Percentiles rank a stretch among this genome's conserved stretches.
Evolutionary conservation across 164 flowering plant species (phyloP).

Genomic region (Nelumbo lutea): DNA sequence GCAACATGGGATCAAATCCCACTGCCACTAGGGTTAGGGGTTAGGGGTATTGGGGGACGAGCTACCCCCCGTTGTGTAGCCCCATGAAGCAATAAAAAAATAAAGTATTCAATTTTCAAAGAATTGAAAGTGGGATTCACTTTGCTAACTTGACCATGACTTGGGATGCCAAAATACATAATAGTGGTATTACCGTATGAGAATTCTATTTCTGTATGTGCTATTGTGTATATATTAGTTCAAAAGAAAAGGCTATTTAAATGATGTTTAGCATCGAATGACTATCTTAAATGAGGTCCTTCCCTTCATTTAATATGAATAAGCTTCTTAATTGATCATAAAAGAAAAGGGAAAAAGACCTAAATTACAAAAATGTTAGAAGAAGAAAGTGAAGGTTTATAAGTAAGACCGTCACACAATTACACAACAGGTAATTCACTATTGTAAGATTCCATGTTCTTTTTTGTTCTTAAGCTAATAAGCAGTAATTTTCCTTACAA

Average conservation of each 20-base stretch:
- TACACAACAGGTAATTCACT: not conserved
- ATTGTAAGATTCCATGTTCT: not conserved
- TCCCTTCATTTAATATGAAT: too few relatives aligned
- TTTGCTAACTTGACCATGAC: not conserved
- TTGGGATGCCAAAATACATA: not conserved
- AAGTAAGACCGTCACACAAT: not conserved
- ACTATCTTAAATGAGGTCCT: too few relatives aligned
- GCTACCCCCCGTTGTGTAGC: too few relatives aligned
- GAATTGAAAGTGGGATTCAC: not conserved
- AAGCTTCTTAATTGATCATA: too few relatives aligned
- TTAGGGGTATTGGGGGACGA: too few relatives aligned
- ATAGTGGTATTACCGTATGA: not conserved
- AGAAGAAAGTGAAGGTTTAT: not conserved
- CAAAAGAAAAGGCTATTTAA: too few relatives aligned
- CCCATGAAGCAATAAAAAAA: too few relatives aligned
- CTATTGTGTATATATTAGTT: too few relatives aligned
- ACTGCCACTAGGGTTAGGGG: too few relatives aligned
- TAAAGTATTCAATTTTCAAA: not conserved
- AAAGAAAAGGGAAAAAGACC: not conserved
- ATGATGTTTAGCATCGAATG: too few relatives aligned
- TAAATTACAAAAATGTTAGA: not conserved
- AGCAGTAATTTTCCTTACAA: not conserved
- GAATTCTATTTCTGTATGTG: too few relatives aligned
- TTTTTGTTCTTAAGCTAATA: not conserved
- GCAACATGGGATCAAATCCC: too few relatives aligned